Conservation (phyloP, 306 rosid genomes). For the Vicia faba region DNA sequence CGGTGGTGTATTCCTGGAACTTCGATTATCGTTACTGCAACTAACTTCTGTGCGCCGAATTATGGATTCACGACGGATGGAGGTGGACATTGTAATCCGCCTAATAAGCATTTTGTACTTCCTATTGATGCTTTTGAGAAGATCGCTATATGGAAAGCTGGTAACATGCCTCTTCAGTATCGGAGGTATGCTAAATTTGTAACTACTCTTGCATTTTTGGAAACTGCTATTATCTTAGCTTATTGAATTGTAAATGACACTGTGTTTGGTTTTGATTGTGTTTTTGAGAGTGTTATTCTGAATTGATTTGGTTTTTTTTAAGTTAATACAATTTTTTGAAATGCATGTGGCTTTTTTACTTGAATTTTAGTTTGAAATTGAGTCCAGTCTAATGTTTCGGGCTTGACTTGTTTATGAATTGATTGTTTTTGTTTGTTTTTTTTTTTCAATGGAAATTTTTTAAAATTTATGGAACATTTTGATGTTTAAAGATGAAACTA, state of each 20-base stretch:
- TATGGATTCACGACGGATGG: constrained; percentile 81
- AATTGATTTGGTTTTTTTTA: background rate
- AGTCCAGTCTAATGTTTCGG: background rate
- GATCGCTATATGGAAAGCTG: constrained; percentile 98
- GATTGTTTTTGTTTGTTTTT: background rate
- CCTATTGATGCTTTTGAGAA: constrained; percentile 95
- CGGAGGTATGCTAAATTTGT: constrained; percentile 56
- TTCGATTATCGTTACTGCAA: constrained; percentile 80
- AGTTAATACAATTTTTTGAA: background rate
- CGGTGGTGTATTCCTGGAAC: constrained; percentile 93
- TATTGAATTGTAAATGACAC: background rate
- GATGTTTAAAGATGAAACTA: background rate
- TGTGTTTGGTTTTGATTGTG: background rate
- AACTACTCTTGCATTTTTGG: background rate
- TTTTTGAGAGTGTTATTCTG: background rate
- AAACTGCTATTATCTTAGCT: background rate
- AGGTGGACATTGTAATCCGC: constrained; percentile 90
- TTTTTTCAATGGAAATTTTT: too few relatives aligned
- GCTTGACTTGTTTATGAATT: background rate
- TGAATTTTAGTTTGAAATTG: background rate
- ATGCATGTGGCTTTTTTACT: background rate
- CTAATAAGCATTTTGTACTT: constrained; percentile 81
- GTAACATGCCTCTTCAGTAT: constrained; percentile 91
- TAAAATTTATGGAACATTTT: background rate
- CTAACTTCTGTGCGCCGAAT: constrained; percentile 91